phyloP scores from a whole-genome alignment of 768 basidiomycete genomes.

The Hemileccinum rubropunctum region DNA sequence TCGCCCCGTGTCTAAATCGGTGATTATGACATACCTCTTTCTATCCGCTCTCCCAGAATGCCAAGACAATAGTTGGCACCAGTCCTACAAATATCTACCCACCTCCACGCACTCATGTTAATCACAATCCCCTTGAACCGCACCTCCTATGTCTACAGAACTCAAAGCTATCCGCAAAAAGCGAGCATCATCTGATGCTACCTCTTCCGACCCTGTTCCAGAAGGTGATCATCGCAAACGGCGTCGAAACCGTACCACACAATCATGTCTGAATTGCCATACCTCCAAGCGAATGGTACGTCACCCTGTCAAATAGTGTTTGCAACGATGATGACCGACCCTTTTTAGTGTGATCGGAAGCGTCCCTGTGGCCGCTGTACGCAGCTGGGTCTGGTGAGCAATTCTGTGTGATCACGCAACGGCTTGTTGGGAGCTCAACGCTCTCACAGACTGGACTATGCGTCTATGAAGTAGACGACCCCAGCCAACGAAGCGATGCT shows the following conservation, averaged over 20 bases:
- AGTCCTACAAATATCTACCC: slow-evolving; percentile 28
- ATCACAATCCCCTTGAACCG: slow-evolving; percentile 2
- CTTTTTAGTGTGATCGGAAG: slow-evolving; percentile 43
- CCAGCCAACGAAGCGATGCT: slow-evolving; percentile 47
- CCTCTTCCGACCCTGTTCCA: slow-evolving; percentile 30
- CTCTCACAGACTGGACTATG: slow-evolving; percentile 66
- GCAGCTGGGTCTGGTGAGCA: slow-evolving; percentile 38
- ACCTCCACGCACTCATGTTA: slow-evolving; percentile 1
- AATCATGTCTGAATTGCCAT: slow-evolving; percentile 72
- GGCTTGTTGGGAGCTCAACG: slow-evolving; percentile 10
- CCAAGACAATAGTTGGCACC: slow-evolving; percentile 20
- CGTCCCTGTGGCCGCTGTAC: slow-evolving; percentile 47
- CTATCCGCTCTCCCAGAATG: slow-evolving; percentile 5
- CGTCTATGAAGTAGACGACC: slow-evolving; percentile 82
- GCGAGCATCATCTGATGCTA: slow-evolving; percentile 24
- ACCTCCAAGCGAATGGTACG: slow-evolving; percentile 71
- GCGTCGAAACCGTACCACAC: slow-evolving; percentile 70
- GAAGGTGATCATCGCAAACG: slow-evolving; percentile 57
- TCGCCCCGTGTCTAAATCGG: slow-evolving; percentile 8
- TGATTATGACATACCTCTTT: slow-evolving; percentile 3
- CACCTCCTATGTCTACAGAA: slow-evolving; percentile 27
- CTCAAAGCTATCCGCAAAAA: slow-evolving; percentile 28
- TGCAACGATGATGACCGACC: neutral
- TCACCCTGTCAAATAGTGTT: neutral
- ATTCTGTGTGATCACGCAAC: slow-evolving; percentile 26